phyloP scores from a whole-genome alignment of 1,284 basidiomycete genomes.

The Ceratobasidium papillatum region DNA sequence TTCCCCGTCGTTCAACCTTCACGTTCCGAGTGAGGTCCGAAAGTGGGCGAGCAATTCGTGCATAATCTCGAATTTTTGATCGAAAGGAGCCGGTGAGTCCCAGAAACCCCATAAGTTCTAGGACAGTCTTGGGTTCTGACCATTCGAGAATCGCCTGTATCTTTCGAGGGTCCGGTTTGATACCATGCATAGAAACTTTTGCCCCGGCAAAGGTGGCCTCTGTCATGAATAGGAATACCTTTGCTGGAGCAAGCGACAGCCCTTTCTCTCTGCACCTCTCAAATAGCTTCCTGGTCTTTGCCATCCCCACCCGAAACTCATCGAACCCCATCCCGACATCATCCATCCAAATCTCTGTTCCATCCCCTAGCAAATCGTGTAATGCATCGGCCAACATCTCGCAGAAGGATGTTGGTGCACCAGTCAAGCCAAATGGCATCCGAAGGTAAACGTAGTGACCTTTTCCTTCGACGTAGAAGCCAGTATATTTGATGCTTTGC shows the following conservation, averaged over 20 bases:
- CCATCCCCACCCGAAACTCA: constrained; percentile 47
- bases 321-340: constrained; percentile 51
- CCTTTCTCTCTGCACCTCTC: constrained; percentile 40
- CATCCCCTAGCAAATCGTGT: constrained; percentile 56
- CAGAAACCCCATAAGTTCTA: constrained; percentile 49
- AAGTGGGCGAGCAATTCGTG: constrained; percentile 50
- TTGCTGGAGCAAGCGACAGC: constrained; percentile 52
- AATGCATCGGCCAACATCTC: constrained; percentile 54
- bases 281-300: constrained; percentile 46
- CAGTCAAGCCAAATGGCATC: constrained; percentile 58
- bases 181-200: constrained; percentile 49
- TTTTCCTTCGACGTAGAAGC: constrained; percentile 55
- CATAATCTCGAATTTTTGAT: constrained; percentile 50
- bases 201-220: constrained; percentile 53
- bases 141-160: constrained; percentile 54
- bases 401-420: constrained; percentile 54
- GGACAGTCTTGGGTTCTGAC: constrained; percentile 49
- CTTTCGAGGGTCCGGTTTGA: constrained; percentile 51
- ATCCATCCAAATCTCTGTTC: constrained; percentile 56
- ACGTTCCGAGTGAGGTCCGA: constrained; percentile 48
- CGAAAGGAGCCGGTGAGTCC: constrained; percentile 50
- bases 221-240: constrained; percentile 51
- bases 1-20: constrained; percentile 5
- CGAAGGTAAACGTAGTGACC: constrained; percentile 54
- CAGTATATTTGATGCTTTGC: constrained; percentile 52